Conservation (phyloP, 192 early-diverging fungal genomes). For the Coemansia sp. region DNA sequence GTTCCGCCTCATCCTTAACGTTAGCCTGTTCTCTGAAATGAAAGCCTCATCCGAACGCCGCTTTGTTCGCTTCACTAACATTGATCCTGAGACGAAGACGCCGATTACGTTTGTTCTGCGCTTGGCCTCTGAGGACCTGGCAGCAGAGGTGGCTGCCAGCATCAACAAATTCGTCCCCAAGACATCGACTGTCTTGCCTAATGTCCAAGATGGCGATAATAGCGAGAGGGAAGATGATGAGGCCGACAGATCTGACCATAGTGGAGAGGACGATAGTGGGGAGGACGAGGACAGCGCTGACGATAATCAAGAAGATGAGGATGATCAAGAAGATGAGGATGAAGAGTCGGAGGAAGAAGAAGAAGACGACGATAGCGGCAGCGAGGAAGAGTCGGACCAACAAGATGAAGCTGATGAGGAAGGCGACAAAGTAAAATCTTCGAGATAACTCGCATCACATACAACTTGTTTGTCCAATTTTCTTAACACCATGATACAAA, state of each 20-base stretch:
- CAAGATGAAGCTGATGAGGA: neutral
- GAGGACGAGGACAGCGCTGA: constrained; percentile 9
- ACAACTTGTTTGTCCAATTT: neutral
- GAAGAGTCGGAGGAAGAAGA: neutral
- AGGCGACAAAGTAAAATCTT: neutral
- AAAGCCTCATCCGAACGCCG: constrained; percentile 26
- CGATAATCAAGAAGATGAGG: constrained; percentile 1
- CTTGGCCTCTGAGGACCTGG: constrained; percentile 29
- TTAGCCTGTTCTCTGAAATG: constrained; percentile 39
- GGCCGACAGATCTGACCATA: neutral
- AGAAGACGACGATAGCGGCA: constrained; percentile 9
- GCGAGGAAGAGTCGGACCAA: too few species aligned
- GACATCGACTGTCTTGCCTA: neutral
- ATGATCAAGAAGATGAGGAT: constrained; percentile 5
- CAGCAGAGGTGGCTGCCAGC: constrained; percentile 13
- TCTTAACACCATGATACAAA: neutral
- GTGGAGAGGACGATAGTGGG: neutral
- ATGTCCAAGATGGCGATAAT: neutral
- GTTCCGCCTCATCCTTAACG: constrained; percentile 50
- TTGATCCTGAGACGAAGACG: constrained; percentile 24
- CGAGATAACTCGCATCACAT: neutral
- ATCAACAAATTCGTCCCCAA: constrained; percentile 21
- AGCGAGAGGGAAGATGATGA: constrained; percentile 2
- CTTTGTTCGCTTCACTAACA: constrained; percentile 42
- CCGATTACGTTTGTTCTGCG: constrained; percentile 33